phyloP scores from a whole-genome alignment of 1,139 yeast species.

The Debaryomyces sp. region DNA sequence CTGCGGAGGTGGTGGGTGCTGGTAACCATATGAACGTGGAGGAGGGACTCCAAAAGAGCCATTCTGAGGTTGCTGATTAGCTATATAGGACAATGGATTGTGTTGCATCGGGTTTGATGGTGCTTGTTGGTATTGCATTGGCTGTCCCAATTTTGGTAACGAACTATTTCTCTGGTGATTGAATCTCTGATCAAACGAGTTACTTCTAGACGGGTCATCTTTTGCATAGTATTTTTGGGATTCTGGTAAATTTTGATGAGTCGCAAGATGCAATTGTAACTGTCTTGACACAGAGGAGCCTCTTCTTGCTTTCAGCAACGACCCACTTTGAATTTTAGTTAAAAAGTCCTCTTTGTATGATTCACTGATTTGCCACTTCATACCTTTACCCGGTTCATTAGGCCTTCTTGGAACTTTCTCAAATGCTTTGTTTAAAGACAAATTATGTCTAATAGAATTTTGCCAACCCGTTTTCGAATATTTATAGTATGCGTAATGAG shows the following conservation, averaged over 20 bases:
- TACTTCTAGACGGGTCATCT: constrained; percentile 15
- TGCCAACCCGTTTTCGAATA: constrained; percentile 90
- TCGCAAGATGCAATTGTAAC: constrained; percentile 71
- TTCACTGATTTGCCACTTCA: constrained; percentile 97
- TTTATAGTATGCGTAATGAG: constrained; percentile 88
- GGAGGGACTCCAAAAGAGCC: constrained; percentile 10
- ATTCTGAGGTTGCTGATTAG: constrained; percentile 19
- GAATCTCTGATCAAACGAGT: constrained; percentile 18
- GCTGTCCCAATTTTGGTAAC: constrained; percentile 24
- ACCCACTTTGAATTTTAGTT: constrained; percentile 75
- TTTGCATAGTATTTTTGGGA: constrained; percentile 33
- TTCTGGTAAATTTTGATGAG: constrained; percentile 68
- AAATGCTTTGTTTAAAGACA: constrained; percentile 61
- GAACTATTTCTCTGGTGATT: constrained; percentile 21
- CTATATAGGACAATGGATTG: constrained; percentile 27
- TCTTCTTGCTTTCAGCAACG: constrained; percentile 70
- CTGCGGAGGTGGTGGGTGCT: constrained; percentile 16
- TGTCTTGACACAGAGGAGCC: constrained; percentile 82
- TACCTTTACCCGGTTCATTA: constrained; percentile 97
- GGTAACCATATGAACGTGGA: constrained; percentile 14
- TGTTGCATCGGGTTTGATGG: constrained; percentile 24
- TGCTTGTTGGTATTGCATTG: constrained; percentile 18
- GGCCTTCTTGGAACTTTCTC: constrained; percentile 96
- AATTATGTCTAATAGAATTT: constrained; percentile 61
- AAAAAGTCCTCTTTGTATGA: constrained; percentile 82